Evolutionary conservation across 257 asterid species (phyloP).

Genomic region (Solanum sejunctum): DNA sequence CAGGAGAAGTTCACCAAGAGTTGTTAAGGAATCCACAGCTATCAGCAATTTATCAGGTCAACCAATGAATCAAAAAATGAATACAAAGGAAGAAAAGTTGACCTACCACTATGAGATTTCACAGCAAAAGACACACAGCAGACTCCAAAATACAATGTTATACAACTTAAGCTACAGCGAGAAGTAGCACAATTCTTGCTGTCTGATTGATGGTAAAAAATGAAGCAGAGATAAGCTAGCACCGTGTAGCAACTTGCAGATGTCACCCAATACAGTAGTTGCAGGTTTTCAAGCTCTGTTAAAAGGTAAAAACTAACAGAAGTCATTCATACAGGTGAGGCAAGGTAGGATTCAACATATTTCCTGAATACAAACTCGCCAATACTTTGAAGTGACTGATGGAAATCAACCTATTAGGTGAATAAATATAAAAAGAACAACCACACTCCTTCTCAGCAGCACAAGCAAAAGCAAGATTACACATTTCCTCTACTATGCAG

Average conservation of each 20-base stretch:
- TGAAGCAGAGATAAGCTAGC: slow-evolving; percentile 37
- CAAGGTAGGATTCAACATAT: background rate
- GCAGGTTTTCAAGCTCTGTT: slow-evolving; percentile 67
- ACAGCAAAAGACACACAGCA: slow-evolving; percentile 26
- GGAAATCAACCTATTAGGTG: background rate
- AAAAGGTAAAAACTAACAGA: background rate
- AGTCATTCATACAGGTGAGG: background rate
- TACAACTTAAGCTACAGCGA: slow-evolving; percentile 20
- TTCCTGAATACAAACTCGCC: background rate
- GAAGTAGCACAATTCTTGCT: slow-evolving; percentile 3
- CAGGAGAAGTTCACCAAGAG: slow-evolving; percentile 8
- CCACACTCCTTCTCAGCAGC: background rate
- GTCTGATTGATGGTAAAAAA: slow-evolving; percentile 25
- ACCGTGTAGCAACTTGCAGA: slow-evolving; percentile 54
- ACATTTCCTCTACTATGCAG: background rate
- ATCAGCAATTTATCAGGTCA: background rate
- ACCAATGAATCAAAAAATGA: background rate
- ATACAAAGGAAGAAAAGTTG: background rate
- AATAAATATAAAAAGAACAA: background rate
- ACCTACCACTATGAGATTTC: slow-evolving; percentile 29
- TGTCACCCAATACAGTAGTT: slow-evolving; percentile 71
- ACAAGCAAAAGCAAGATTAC: background rate
- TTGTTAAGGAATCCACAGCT: background rate
- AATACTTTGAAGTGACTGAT: background rate
- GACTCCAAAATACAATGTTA: slow-evolving; percentile 30